These are phyloP conservation scores for Cocos nucifera DNA, from an alignment of 176 grass and related monocot species.

Conservation along the genomic window DNA sequence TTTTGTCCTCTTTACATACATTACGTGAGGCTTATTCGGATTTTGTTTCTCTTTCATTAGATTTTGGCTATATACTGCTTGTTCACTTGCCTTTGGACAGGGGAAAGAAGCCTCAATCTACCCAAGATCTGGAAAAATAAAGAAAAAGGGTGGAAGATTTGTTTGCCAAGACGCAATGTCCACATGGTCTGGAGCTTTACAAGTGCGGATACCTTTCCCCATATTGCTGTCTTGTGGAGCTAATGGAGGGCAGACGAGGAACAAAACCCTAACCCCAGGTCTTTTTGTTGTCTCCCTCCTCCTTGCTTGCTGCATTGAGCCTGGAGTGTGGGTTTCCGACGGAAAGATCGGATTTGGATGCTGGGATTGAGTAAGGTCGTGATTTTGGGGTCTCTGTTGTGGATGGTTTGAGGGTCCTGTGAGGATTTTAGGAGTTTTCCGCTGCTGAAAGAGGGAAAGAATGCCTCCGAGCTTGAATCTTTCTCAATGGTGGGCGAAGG, in stretches of 20 bases:
- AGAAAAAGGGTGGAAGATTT: conserved; percentile 14
- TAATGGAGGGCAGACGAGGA: not conserved
- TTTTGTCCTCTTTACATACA: no score
- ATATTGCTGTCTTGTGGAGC: conserved; percentile 13
- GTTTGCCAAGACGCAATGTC: not conserved
- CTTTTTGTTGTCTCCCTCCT: not conserved
- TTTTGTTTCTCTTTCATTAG: not conserved
- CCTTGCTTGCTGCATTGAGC: conserved; percentile 1
- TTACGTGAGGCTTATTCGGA: not conserved
- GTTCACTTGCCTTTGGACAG: conserved; percentile 17
- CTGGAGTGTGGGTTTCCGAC: not conserved
- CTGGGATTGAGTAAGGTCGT: conserved; percentile 7
- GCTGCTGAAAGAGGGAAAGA: no score
- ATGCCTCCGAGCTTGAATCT: no score
- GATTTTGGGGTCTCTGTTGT: conserved; percentile 16
- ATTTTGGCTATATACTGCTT: not conserved
- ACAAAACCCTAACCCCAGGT: not conserved
- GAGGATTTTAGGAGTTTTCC: no score
- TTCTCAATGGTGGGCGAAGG: conserved; percentile 33
- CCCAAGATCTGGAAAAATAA: not conserved
- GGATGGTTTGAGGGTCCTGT: not conserved
- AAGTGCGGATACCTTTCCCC: conserved; percentile 12
- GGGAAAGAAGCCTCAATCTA: not conserved
- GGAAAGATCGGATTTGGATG: conserved; percentile 25
- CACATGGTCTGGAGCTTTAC: conserved; percentile 15